phyloP scores from a whole-genome alignment of 2,329 filamentous ascomycete species.

The Colletotrichum sp. region DNA sequence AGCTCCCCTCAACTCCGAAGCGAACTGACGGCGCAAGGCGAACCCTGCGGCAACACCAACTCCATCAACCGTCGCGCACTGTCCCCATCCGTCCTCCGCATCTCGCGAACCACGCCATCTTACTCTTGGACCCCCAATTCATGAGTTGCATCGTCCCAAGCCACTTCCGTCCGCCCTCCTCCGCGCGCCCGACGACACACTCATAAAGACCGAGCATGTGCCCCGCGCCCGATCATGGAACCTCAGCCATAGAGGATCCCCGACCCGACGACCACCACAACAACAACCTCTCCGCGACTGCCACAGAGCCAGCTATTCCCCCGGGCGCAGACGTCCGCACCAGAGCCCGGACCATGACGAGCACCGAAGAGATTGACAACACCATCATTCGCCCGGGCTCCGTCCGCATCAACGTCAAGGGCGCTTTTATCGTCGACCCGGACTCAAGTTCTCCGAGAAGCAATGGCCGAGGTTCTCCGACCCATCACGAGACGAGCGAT shows the following conservation, averaged over 20 bases:
- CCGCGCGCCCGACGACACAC: conserved; percentile 2
- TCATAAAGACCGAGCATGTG: conserved; percentile 20
- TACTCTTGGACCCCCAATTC: conserved; percentile 12
- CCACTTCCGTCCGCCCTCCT: neutral
- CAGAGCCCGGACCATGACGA: conserved; percentile 43
- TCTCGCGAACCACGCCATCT: neutral
- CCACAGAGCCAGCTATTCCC: neutral
- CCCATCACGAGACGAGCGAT: conserved; percentile 78
- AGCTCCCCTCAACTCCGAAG: conserved; percentile 6
- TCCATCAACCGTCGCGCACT: neutral
- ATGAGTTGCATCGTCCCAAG: conserved; percentile 10
- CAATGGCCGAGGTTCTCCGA: conserved; percentile 52
- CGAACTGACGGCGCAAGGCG: conserved; percentile 16
- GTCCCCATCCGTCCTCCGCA: conserved; percentile 8
- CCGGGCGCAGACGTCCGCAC: conserved; percentile 8
- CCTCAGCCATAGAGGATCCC: conserved; percentile 12
- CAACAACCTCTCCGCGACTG: neutral
- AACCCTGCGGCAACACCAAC: conserved; percentile 3
- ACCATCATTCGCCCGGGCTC: conserved; percentile 68
- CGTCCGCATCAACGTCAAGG: conserved; percentile 95
- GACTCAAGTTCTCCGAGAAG: conserved; percentile 60
- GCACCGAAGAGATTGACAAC: conserved; percentile 63
- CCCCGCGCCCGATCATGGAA: conserved; percentile 17
- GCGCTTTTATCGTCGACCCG: conserved; percentile 94
- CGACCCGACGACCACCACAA: conserved; percentile 4